Evolutionary conservation across 2,329 filamentous ascomycete genomes (phyloP), one percentile per base, ranked within the genome.

Genomic region (Pseudocercospora vitis): DNA sequence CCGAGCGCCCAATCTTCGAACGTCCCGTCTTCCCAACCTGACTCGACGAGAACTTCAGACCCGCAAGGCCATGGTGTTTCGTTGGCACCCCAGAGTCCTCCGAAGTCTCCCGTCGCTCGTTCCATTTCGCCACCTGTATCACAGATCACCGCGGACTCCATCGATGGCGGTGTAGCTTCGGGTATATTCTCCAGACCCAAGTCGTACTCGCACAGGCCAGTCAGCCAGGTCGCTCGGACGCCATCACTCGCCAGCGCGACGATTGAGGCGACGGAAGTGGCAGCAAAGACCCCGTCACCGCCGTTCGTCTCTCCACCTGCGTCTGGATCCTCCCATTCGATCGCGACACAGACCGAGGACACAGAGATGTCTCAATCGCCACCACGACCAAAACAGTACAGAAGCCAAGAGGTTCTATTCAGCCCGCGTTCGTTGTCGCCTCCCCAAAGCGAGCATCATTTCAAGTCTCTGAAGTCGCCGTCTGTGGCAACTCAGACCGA

Each of bases 221-320:
- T 47, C 44, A 47, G 44, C 26, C 48, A 48, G 33, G 48, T 49
- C 18, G 44, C 33, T 12, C 53, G 53, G 3, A 51, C 53, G 7
- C 50, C 50, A 11, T 55, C 53, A 5, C 29, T 55, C 26, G 53
- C 53, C n/a, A 55, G 53, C 8, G 53, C 48, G 1, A 55, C 53
- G 7, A 37, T 55, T 4, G 53, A 55, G n/a, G 53, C 53, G 7
- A 55, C 50, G 12, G 53, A 55, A 6, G 44, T 51, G 28, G 53
- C 53, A 42, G 48, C 40, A 14, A 55, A 55, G 19, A 55, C 53
- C n/a, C 53, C 53, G 12, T 55, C 53, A n/a, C 53, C 48, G 11
- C 53, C 53, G 8, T 42, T 21, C 7, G 24, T 42, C 3, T 42
- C 37, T 18, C 37, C 37, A 7, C 37, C 37, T 11, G 45, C 33